Evolutionary conservation across 192 early-diverging fungal species (phyloP), one percentile per base, ranked within the genome.

Genomic region (Gonapodya prolifera): DNA sequence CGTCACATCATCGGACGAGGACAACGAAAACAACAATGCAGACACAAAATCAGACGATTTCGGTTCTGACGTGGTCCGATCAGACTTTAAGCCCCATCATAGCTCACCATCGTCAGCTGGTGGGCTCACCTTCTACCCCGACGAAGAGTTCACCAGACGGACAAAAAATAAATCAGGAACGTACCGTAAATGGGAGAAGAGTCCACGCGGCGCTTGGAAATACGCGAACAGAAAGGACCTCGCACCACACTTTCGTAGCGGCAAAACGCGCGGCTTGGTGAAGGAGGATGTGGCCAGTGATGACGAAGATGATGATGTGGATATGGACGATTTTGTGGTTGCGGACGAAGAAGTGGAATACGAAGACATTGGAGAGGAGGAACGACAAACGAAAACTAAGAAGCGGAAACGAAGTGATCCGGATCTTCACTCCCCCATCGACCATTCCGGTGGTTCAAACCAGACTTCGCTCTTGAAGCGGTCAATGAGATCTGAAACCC

Each of bases 271-370:
- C 8, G 71, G 74, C 80, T 28, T 45, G 30, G 45, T 78, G 28
- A 69, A 31, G 71, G 81, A 83, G 30, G 75, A 36, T 2, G 69
- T 79, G 13, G 70, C 29, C 29, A 34, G 77, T 18, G 82, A 82
- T 35, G 83, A 85, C 1, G 86, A 85, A 30, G 85, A 82, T 23
- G 87, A 81, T 28, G 77, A 82, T 17, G 91, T 89, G 2, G 90
- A 82, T n/a, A 70, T 91, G 69, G 86, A 93, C 73, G 91, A 95
- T 76, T 73, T 73, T 73, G 32, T 73, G 8, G 31, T 73, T 2
- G 18, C 28, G 18, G 71, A 73, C 31, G 71, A 73, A 2, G 71
- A 73, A 29, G 71, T 73, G 28, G 71, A 73, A 8, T 2, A 73
- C 28, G 71, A 73, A 32, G 71, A 73, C 23, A 16, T n/a, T 69